These are phyloP conservation scores for Fragaria ananassa DNA, from an alignment of 306 rosid species.

Conservation along the genomic window DNA sequence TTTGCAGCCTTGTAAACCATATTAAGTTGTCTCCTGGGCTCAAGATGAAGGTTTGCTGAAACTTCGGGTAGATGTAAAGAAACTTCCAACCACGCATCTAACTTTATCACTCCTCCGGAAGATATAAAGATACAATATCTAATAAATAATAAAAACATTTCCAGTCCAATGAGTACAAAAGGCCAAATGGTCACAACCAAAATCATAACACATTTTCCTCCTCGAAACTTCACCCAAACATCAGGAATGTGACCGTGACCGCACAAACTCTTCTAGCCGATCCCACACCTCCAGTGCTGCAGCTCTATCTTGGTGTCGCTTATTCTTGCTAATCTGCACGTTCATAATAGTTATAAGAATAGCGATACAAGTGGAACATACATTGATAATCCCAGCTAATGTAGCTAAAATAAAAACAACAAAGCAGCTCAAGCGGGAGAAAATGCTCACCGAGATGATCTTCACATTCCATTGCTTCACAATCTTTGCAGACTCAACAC, in stretches of 20 bases:
- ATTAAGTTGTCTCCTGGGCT: background rate
- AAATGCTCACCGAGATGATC: conserved; percentile 72
- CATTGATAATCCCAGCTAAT: background rate
- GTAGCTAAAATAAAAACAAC: background rate
- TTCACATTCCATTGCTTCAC: conserved; percentile 99
- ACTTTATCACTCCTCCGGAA: background rate
- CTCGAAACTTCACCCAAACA: conserved; percentile 6
- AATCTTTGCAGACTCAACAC: conserved; percentile 79
- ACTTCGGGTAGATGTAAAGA: background rate
- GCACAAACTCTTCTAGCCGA: conserved; percentile 86
- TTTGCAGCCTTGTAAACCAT: background rate
- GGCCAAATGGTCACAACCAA: background rate
- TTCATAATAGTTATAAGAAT: conserved; percentile 7
- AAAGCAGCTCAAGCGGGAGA: conserved; percentile 5
- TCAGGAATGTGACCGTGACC: conserved; percentile 91
- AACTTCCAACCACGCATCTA: background rate
- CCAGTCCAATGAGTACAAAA: background rate
- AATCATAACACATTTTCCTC: conserved; percentile 18
- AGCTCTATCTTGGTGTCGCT: conserved; percentile 96
- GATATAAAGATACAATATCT: background rate
- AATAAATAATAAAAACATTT: background rate
- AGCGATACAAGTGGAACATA: background rate
- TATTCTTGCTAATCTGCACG: conserved; percentile 91
- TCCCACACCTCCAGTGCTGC: conserved; percentile 99
- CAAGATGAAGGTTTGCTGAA: background rate